A percentile compares a stretch with the other conserved stretches of the same genome.
Evolutionary conservation across 129 eudicot genomes (phyloP).

Genomic region (Chrysanthemum seticuspe): DNA sequence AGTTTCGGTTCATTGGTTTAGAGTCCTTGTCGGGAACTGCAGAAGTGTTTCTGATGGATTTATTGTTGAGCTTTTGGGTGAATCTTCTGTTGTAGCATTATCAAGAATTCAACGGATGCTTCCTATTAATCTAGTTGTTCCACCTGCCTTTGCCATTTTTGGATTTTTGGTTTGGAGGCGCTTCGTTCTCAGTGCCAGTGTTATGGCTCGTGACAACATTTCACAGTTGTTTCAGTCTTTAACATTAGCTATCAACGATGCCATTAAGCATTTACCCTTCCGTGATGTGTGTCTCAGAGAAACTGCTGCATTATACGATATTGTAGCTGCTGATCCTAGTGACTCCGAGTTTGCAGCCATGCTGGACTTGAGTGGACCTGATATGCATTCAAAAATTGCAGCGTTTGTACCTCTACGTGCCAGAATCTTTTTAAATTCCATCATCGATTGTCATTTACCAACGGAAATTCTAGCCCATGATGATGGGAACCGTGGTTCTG

Average conservation of each 20-base stretch:
- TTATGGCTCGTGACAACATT: conserved; percentile 58
- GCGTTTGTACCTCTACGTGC: conserved; percentile 88
- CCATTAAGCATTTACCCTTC: conserved; percentile 85
- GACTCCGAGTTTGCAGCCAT: conserved; percentile 80
- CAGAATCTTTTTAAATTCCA: conserved; percentile 70
- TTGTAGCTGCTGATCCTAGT: conserved; percentile 64
- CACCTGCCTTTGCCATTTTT: conserved; percentile 86
- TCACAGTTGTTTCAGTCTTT: conserved; percentile 63
- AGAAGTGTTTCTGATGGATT: conserved; percentile 84
- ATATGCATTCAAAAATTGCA: conserved; percentile 52
- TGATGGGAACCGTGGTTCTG: conserved; percentile 50
- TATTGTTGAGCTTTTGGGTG: conserved; percentile 82
- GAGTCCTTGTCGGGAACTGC: conserved; percentile 93
- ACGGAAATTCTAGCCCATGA: conserved; percentile 41
- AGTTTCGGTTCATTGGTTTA: conserved; percentile 88
- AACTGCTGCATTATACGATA: conserved; percentile 62
- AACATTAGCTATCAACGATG: conserved; percentile 59
- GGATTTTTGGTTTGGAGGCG: conserved; percentile 87
- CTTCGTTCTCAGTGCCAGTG: conserved; percentile 46
- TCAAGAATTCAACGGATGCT: conserved; percentile 90
- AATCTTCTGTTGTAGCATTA: conserved; percentile 71
- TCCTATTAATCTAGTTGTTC: conserved; percentile 68
- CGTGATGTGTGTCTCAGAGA: conserved; percentile 90
- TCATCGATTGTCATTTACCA: conserved; percentile 77
- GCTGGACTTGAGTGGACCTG: conserved; percentile 63